phyloP scores from a whole-genome alignment of 1,139 yeast genomes.

The Yamadazyma buinensis region DNA sequence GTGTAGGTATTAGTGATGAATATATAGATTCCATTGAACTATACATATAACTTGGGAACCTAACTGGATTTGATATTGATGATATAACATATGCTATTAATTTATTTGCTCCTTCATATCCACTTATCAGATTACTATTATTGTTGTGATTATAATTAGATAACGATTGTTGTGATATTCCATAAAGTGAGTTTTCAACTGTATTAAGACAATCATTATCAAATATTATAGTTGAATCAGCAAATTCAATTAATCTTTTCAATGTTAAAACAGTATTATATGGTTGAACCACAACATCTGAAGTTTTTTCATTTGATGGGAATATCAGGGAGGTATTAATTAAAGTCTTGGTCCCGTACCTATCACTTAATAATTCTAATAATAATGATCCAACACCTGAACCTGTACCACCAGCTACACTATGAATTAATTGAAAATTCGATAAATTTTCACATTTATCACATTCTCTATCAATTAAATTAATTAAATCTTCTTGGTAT shows the following conservation, averaged over 20 bases:
- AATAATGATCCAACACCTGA: conserved; percentile 88
- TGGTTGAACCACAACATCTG: conserved; percentile 97
- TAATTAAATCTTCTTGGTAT: conserved; percentile 68
- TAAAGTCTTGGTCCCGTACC: conserved; percentile 75
- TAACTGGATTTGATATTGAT: conserved; percentile 76
- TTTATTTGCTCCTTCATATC: conserved; percentile 77
- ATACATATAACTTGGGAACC: conserved; percentile 92
- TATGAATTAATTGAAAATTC: conserved; percentile 86
- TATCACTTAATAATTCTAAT: conserved; percentile 73
- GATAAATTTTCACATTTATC: conserved; percentile 89
- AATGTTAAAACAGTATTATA: conserved; percentile 84
- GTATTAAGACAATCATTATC: conserved; percentile 83
- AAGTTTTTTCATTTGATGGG: conserved; percentile 69
- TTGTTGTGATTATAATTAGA: conserved; percentile 8
- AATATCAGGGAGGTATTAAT: conserved; percentile 85
- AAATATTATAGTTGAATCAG: conserved; percentile 83
- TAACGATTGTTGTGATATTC: conserved; percentile 24
- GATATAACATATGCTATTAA: conserved; percentile 83
- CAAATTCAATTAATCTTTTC: conserved; percentile 73
- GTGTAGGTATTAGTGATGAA: conserved; percentile 82
- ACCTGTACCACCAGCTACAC: conserved; percentile 99
- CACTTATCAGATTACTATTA: conserved; percentile 17
- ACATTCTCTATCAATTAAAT: conserved; percentile 84
- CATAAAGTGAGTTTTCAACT: conserved; percentile 53
- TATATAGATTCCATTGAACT: conserved; percentile 80